phyloP scores from a whole-genome alignment of 2,329 filamentous ascomycete genomes.

The Gyromitra esculenta region DNA sequence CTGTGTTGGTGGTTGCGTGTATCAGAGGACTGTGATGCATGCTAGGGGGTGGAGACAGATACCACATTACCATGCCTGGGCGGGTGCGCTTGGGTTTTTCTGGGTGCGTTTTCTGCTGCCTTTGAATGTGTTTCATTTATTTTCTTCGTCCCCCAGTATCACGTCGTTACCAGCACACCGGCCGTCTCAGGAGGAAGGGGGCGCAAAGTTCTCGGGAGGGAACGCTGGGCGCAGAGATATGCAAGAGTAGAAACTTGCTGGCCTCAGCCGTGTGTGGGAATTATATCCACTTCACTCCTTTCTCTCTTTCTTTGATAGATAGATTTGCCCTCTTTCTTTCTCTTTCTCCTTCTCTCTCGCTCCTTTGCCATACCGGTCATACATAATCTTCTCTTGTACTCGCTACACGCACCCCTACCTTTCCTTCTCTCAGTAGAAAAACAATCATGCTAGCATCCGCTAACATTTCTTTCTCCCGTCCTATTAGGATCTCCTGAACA shows the following conservation, averaged over 20 bases:
- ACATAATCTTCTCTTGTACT: background rate
- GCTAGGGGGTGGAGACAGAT: slow-evolving; percentile 94
- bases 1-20: slow-evolving; percentile 89
- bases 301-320: slow-evolving; percentile 11
- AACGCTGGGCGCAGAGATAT: slow-evolving; percentile 15
- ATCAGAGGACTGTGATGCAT: slow-evolving; percentile 93
- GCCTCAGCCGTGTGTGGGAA: background rate
- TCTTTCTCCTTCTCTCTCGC: background rate
- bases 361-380: background rate
- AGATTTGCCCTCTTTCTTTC: background rate
- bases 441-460: slow-evolving; percentile 1
- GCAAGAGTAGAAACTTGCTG: slow-evolving; percentile 8
- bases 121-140: slow-evolving; percentile 58
- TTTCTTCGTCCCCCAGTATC: slow-evolving; percentile 56
- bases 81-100: slow-evolving; percentile 83
- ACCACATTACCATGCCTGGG: slow-evolving; percentile 94
- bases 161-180: slow-evolving; percentile 52
- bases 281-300: background rate
- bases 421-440: background rate
- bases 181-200: slow-evolving; percentile 22
- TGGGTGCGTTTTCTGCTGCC: slow-evolving; percentile 71
- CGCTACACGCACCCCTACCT: slow-evolving; percentile 4
- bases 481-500: slow-evolving; percentile 35
- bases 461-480: slow-evolving; percentile 17
- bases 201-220: slow-evolving; percentile 50